Conservation (phyloP, 2,329 filamentous ascomycete genomes). For the Colletotrichum gloeosporioides region DNA sequence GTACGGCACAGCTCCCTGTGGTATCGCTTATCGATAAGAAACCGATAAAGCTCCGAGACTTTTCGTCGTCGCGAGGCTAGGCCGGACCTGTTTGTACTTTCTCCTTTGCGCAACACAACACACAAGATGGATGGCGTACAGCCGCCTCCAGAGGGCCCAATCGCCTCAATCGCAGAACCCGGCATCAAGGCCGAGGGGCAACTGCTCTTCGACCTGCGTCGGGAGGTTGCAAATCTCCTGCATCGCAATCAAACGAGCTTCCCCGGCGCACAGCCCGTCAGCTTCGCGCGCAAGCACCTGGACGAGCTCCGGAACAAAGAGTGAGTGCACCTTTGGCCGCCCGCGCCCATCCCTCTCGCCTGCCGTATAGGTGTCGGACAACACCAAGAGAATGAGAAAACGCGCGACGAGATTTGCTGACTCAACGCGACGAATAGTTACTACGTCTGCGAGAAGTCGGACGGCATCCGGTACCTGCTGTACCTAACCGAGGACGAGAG, state of each 20-base stretch:
- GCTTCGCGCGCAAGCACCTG: slow-evolving; percentile 83
- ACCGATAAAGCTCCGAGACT: slow-evolving; percentile 22
- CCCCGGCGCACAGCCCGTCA: slow-evolving; percentile 92
- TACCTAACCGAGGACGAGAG: slow-evolving; percentile 76
- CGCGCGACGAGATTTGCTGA: not conserved
- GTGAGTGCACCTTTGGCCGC: slow-evolving; percentile 45
- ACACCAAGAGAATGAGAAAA: not conserved
- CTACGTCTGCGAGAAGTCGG: slow-evolving; percentile 98
- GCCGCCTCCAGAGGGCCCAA: slow-evolving; percentile 33
- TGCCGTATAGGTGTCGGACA: not conserved
- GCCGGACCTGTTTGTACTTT: not conserved
- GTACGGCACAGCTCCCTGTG: not conserved
- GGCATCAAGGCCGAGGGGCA: slow-evolving; percentile 70
- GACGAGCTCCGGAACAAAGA: slow-evolving; percentile 82
- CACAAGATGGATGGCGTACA: slow-evolving; percentile 23
- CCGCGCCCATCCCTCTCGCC: not conserved
- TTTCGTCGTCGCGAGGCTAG: slow-evolving; percentile 14
- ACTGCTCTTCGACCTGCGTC: slow-evolving; percentile 67
- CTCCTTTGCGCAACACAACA: slow-evolving; percentile 16
- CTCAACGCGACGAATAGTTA: slow-evolving; percentile 60
- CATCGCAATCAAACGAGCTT: slow-evolving; percentile 72
- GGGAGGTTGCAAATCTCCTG: slow-evolving; percentile 79
- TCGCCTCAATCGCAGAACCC: slow-evolving; percentile 62
- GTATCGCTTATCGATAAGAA: slow-evolving; percentile 20
- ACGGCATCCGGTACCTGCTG: slow-evolving; percentile 93